A percentile compares a stretch with the other conserved stretches of the same genome.
phyloP scores from a whole-genome alignment of 2,329 filamentous ascomycete species.

The Sporothrix phasma region DNA sequence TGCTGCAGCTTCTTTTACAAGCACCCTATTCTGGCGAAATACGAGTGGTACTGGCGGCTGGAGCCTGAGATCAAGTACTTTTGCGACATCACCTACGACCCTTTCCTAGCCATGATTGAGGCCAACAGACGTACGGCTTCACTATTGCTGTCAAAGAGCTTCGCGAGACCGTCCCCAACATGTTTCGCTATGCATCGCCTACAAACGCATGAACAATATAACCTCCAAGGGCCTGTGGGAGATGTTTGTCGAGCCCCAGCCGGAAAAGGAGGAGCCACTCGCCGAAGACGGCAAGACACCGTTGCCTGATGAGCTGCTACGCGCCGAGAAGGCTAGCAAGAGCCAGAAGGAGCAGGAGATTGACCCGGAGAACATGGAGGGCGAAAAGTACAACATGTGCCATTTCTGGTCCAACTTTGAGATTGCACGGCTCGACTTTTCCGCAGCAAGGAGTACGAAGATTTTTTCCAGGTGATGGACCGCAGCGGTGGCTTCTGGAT shows the following conservation, averaged over 20 bases:
- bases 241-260: slow-evolving; percentile 88
- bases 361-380: slow-evolving; percentile 89
- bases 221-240: slow-evolving; percentile 93
- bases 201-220: slow-evolving; percentile 85
- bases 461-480: slow-evolving; percentile 99
- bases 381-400: slow-evolving; percentile 99
- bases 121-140: slow-evolving; percentile 94
- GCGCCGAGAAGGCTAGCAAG: slow-evolving; percentile 57
- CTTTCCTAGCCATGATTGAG: slow-evolving; percentile 89
- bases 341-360: slow-evolving; percentile 67
- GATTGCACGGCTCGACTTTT: slow-evolving; percentile 92
- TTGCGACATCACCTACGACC: slow-evolving; percentile 98
- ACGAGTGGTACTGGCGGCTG: slow-evolving; percentile 99
- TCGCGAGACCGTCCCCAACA: slow-evolving; percentile 94
- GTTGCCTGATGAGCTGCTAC: slow-evolving; percentile 71
- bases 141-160: slow-evolving; percentile 98
- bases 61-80: slow-evolving; percentile 99
- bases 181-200: slow-evolving; percentile 99
- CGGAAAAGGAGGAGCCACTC: slow-evolving; percentile 45
- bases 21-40: slow-evolving; percentile 86
- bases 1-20: slow-evolving; percentile 85
- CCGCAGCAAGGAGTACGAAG: slow-evolving; percentile 91
- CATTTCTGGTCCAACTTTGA: slow-evolving; percentile 99
- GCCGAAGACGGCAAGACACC: slow-evolving; percentile 57
- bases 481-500: slow-evolving; percentile 97